These are phyloP conservation scores for Aspergillus carlsbadensis DNA, from an alignment of 495 filamentous ascomycete species.

Conservation along the genomic window DNA sequence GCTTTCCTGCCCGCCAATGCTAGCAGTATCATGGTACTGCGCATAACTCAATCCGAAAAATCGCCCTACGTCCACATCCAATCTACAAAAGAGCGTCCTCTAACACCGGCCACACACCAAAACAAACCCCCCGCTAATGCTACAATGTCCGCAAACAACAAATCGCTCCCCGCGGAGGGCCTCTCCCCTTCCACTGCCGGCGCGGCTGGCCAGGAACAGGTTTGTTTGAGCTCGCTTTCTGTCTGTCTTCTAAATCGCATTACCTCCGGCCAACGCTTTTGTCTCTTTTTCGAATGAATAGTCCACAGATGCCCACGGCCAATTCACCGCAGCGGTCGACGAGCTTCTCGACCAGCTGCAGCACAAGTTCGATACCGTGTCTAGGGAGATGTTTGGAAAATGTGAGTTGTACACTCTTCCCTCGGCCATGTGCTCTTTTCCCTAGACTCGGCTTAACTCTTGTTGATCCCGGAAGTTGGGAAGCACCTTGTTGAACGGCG, in stretches of 20 bases:
- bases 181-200: not conserved
- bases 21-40: not conserved
- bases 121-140: not conserved
- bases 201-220: not conserved
- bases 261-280: not conserved
- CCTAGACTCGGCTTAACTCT: no score
- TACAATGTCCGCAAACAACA: constrained; percentile 3
- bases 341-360: constrained; percentile 80
- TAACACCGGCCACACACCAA: no score
- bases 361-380: constrained; percentile 78
- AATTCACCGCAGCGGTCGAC: constrained; percentile 73
- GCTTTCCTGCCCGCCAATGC: no score
- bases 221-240: not conserved
- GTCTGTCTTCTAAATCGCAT: no score
- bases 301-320: constrained; percentile 54
- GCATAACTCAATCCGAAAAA: not conserved
- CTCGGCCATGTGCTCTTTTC: no score
- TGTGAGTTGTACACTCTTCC: constrained; percentile 50
- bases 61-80: no score
- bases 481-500: no score
- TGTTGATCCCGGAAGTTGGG: no score
- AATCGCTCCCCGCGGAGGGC: not conserved
- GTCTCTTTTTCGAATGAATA: not conserved
- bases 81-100: no score
- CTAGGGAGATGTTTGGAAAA: constrained; percentile 82